Evolutionary conservation across 345 rosid genomes (phyloP), one percentile per base, ranked within the genome.

Genomic region (Syzygium aromaticum): DNA sequence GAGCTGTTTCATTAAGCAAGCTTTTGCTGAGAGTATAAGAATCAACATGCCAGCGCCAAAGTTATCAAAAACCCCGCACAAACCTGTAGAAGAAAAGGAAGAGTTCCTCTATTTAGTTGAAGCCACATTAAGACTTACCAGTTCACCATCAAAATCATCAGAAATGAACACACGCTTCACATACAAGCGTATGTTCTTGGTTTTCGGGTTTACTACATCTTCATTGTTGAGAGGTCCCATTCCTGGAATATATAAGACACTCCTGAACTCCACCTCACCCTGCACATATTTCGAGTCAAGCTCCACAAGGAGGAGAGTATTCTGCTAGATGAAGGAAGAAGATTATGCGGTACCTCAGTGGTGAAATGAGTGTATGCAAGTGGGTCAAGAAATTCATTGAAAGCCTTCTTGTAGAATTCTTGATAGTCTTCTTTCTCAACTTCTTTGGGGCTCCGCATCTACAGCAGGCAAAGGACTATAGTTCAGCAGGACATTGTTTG

Each of bases 121-220:
- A 57, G 22, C 84, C 9, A 56, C 30, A 8, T 22, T 54, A 23
- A 38, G 51, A 86, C 96, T 92, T 86, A 98, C 99, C 95, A 98
- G 93, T 91, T 98, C 99, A 89, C 99, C 99, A 91, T 98, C 99
- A 91, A 98, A 98, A 92, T 98, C 99, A 93, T 98, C 99, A 30
- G 99, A 98, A 91, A 98, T 98, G 89, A 98, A 98, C 78, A 98
- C 99, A 28, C 99, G 96, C 91, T 98, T 98, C 85, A 98, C 99
- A 87, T 95, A 93, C 88, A 96, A 86, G 5, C 98, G 95, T 73
- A 96, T 96, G 85, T 96, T 96, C 91, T 98, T 98, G 54, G 99
- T 94, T 88, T 98, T 98, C 5, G 99, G 97, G 87, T 96, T 98
- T 15, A 93, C 88, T 6, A 95, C 94, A 7, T 96, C 99, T 89